Percentiles rank a stretch among this genome's conserved stretches.
Conservation (phyloP, 768 basidiomycete species). For the Mycena amicta region DNA sequence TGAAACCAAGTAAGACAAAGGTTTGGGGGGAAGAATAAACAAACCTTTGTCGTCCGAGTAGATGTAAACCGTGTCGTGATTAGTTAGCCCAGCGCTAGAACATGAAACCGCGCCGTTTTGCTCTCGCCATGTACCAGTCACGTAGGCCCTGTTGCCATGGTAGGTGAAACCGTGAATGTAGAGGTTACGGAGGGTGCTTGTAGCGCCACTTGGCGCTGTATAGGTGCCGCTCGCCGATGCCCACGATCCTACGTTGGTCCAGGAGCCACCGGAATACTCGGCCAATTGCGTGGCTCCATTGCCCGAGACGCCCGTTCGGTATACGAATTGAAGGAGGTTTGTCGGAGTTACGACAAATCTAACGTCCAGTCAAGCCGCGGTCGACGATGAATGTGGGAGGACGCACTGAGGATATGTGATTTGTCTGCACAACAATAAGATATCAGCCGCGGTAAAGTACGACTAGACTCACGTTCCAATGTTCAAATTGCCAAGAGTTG, state of each 20-base stretch:
- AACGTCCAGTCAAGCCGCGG: background rate
- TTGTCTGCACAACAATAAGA: constrained; percentile 27
- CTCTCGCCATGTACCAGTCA: constrained; percentile 53
- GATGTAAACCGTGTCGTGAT: constrained; percentile 51
- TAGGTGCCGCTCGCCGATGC: constrained; percentile 47
- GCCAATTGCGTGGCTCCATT: constrained; percentile 51
- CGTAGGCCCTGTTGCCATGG: constrained; percentile 37
- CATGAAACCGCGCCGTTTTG: constrained; percentile 45
- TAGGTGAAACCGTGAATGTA: constrained; percentile 54
- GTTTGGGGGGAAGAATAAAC: no score
- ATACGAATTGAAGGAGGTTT: constrained; percentile 51
- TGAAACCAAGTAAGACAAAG: no score
- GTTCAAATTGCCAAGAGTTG: constrained; percentile 42
- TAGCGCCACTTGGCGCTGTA: constrained; percentile 42
- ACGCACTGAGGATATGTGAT: constrained; percentile 46
- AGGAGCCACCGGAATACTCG: constrained; percentile 43
- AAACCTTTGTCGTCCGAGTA: constrained; percentile 49
- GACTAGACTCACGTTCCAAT: constrained; percentile 41
- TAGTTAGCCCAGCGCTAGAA: constrained; percentile 45
- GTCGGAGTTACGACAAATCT: constrained; percentile 47
- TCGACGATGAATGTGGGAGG: background rate
- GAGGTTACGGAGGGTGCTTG: constrained; percentile 44
- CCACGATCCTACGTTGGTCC: constrained; percentile 51
- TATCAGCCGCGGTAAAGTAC: background rate
- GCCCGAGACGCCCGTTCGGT: constrained; percentile 48